Conservation (phyloP, 1,139 yeast genomes). For the Candida pseudoviswanathii region DNA sequence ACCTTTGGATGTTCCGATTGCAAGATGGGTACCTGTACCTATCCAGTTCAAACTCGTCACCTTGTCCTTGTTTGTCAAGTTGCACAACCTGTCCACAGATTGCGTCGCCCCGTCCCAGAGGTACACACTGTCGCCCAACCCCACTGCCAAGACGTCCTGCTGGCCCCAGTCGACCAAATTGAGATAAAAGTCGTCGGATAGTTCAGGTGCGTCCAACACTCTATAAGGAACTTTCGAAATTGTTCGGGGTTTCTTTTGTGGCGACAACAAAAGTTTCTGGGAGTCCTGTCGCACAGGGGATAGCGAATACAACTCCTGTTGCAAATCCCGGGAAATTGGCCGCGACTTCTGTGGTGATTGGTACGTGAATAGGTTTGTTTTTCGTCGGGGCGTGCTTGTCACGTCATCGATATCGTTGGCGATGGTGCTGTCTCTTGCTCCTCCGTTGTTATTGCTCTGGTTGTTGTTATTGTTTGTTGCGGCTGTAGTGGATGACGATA, state of each 20-base stretch:
- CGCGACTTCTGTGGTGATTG: constrained; percentile 67
- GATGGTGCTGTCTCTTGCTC: constrained; percentile 3
- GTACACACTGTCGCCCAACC: constrained; percentile 84
- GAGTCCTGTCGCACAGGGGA: constrained; percentile 92
- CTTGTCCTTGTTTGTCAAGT: constrained; percentile 60
- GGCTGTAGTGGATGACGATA: constrained; percentile 10
- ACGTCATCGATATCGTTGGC: constrained; percentile 12
- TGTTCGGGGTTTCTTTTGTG: constrained; percentile 75
- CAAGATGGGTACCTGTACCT: constrained; percentile 89
- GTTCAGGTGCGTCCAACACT: constrained; percentile 94
- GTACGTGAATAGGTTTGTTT: constrained; percentile 67
- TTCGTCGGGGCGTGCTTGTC: constrained; percentile 55
- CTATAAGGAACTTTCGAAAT: constrained; percentile 88
- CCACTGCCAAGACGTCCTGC: constrained; percentile 86
- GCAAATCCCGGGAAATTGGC: constrained; percentile 62
- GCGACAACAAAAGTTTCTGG: constrained; percentile 75
- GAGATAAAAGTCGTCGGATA: constrained; percentile 90
- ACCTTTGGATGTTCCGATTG: constrained; percentile 88
- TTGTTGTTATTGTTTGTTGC: constrained; percentile 6
- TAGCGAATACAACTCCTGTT: constrained; percentile 73
- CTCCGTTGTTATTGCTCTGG: not conserved
- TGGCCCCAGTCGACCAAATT: constrained; percentile 97
- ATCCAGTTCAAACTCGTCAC: constrained; percentile 93
- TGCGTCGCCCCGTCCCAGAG: constrained; percentile 91
- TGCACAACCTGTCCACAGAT: constrained; percentile 79